Conservation (phyloP, 768 basidiomycete species). For the Tylopilus intermedius region DNA sequence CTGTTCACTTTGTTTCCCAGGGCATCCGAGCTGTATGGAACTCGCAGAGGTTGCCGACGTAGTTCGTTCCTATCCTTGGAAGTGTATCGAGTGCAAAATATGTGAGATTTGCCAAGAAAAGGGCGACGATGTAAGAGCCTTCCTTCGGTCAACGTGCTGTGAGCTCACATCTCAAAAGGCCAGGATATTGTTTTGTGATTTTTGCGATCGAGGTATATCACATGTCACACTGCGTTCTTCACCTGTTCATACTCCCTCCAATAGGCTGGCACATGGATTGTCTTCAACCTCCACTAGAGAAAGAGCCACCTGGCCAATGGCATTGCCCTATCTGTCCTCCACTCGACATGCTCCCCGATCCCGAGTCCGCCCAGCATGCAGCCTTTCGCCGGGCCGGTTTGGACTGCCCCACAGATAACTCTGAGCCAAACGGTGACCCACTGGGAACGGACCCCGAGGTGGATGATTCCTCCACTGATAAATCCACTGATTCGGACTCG, state of each 20-base stretch:
- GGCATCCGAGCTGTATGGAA: constrained; percentile 84
- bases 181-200: constrained; percentile 86
- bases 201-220: constrained; percentile 77
- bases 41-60: constrained; percentile 52
- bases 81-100: constrained; percentile 86
- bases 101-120: constrained; percentile 85
- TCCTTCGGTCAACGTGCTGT: constrained; percentile 9
- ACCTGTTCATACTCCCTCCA: constrained; percentile 1
- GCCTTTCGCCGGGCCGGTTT: constrained; percentile 38
- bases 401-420: constrained; percentile 12
- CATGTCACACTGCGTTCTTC: constrained; percentile 5
- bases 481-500: constrained; percentile 30
- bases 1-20: constrained; percentile 33
- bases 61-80: constrained; percentile 76
- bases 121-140: constrained; percentile 75
- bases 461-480: constrained; percentile 33
- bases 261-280: constrained; percentile 85
- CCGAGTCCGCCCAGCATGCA: constrained; percentile 28
- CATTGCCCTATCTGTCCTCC: constrained; percentile 63
- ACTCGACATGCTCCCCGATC: constrained; percentile 13
- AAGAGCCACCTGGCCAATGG: constrained; percentile 75
- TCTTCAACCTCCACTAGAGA: constrained; percentile 63
- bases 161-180: constrained; percentile 43
- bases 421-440: constrained; percentile 26
- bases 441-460: constrained; percentile 24